A percentile compares a stretch with the other conserved stretches of the same genome.
Conservation (phyloP, 140 eudicot species). For the Oenanthe javanica region DNA sequence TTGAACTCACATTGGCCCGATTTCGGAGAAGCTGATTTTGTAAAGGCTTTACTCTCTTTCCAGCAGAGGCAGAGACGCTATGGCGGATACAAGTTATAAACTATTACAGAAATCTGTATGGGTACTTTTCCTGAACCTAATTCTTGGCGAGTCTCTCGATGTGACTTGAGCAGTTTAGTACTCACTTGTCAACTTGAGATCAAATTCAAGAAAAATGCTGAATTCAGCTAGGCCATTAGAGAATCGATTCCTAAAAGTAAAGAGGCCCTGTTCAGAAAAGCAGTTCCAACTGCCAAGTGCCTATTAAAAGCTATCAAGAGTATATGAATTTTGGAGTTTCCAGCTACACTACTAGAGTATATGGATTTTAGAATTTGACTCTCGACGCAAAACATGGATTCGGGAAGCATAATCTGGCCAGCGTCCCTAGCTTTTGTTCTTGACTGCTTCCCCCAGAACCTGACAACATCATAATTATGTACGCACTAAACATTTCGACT, state of each 20-base stretch:
- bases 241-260: neutral
- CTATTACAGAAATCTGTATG: too few relatives aligned
- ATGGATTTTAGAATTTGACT: neutral
- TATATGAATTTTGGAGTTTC: neutral
- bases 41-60: constrained; percentile 47
- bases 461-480: neutral
- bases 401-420: neutral
- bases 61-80: constrained; percentile 57
- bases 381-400: neutral
- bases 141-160: neutral
- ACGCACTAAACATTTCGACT: neutral
- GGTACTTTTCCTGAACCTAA: neutral
- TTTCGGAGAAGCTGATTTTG: constrained; percentile 51
- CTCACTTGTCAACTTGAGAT: neutral
- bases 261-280: neutral
- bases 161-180: neutral
- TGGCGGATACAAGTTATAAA: constrained; percentile 31
- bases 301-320: neutral
- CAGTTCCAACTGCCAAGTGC: neutral
- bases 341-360: neutral
- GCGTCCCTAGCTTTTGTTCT: neutral
- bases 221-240: neutral
- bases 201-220: neutral
- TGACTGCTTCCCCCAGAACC: neutral
- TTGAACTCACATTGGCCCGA: constrained; percentile 53